Conservation (phyloP, 176 grass and related monocot genomes). For the Aegilops tauschii region DNA sequence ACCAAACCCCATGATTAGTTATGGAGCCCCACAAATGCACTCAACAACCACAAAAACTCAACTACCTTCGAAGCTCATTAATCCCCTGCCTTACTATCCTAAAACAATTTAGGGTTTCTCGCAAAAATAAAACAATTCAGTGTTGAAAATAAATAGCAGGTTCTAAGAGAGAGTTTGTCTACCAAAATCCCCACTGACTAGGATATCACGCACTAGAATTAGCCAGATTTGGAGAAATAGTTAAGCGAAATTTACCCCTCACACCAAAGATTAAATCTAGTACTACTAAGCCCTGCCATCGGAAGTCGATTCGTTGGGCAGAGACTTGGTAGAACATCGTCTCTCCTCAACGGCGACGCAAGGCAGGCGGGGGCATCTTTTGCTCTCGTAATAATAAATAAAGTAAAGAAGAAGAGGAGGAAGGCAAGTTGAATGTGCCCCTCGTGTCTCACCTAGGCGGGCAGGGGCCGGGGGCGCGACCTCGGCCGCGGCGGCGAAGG, state of each 20-base stretch:
- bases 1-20: background rate
- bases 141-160: background rate
- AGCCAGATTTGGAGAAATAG: background rate
- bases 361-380: background rate
- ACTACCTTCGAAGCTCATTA: background rate
- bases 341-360: background rate
- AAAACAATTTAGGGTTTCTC: background rate
- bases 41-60: background rate
- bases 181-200: background rate
- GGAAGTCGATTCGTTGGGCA: background rate
- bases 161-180: background rate
- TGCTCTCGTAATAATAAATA: background rate
- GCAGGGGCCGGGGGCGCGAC: background rate
- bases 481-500: background rate
- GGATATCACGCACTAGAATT: background rate
- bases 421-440: background rate
- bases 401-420: background rate
- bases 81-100: background rate
- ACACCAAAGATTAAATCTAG: background rate
- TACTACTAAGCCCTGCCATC: background rate
- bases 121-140: background rate
- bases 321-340: background rate
- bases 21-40: background rate
- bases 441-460: constrained; percentile 22
- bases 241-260: background rate